phyloP scores from a whole-genome alignment of 2,329 filamentous ascomycete genomes.

The Hawksworthiomyces lignivorus region DNA sequence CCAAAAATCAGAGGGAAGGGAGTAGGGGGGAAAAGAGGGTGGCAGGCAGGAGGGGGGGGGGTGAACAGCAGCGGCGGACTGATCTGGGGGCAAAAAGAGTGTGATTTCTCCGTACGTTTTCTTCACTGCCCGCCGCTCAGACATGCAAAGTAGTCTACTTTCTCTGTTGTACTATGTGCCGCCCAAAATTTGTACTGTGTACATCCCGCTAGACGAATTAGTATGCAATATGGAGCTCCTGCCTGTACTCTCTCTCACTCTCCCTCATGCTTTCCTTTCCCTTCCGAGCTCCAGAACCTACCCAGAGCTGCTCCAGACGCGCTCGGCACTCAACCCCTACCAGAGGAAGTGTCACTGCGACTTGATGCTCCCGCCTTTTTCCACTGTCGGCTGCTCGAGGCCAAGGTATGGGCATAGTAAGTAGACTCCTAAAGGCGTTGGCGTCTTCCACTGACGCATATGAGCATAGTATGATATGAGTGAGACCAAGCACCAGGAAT shows the following conservation, averaged over 20 bases:
- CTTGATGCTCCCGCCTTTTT: too few relatives aligned
- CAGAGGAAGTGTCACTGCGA: too few relatives aligned
- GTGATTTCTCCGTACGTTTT: slow-evolving; percentile 10
- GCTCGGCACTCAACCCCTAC: too few relatives aligned
- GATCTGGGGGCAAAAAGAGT: slow-evolving; percentile 12
- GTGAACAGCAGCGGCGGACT: slow-evolving; percentile 8
- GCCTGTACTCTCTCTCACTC: background rate
- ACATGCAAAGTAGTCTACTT: slow-evolving; percentile 12
- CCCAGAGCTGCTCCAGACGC: background rate
- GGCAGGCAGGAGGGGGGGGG: slow-evolving; percentile 9
- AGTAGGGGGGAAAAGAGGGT: slow-evolving; percentile 9
- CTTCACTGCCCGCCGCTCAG: slow-evolving; percentile 10
- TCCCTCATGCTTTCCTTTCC: too few relatives aligned
- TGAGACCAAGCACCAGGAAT: too few relatives aligned
- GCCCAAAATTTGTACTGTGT: slow-evolving; percentile 13
- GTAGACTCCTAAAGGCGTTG: too few relatives aligned
- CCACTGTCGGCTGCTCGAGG: too few relatives aligned
- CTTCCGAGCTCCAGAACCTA: background rate
- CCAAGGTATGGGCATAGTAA: too few relatives aligned
- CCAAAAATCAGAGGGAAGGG: slow-evolving; percentile 11
- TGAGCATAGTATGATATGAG: too few relatives aligned
- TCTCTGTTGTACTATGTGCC: slow-evolving; percentile 12
- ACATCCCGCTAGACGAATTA: background rate
- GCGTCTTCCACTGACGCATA: too few relatives aligned
- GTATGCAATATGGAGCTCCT: slow-evolving; percentile 2